Percentiles rank a stretch among this genome's conserved stretches.
Conservation (phyloP, 257 asterid genomes). For the Nicotiana attenuata region DNA sequence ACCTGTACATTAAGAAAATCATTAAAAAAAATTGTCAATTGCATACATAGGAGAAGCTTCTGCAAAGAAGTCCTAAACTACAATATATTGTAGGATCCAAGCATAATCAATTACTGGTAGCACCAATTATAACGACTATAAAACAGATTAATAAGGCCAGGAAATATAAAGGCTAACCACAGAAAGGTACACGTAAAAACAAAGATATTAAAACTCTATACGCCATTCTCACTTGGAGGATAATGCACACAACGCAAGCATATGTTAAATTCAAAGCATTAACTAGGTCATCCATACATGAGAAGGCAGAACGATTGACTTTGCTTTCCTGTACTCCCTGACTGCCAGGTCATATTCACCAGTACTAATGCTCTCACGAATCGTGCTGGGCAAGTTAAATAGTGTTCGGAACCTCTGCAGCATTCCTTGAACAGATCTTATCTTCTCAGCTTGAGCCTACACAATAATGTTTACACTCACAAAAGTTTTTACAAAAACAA, state of each 20-base stretch:
- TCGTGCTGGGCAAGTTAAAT: slow-evolving; percentile 95
- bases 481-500: neutral
- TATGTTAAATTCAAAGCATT: neutral
- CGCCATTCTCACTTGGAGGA: neutral
- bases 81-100: neutral
- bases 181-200: neutral
- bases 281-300: slow-evolving; percentile 49
- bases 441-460: slow-evolving; percentile 96
- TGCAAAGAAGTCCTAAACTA: neutral
- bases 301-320: slow-evolving; percentile 97
- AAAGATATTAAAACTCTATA: neutral
- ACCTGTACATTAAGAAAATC: neutral
- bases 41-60: neutral
- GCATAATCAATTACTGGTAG: neutral
- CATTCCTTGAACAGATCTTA: slow-evolving; percentile 98
- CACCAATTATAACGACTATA: neutral
- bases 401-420: slow-evolving; percentile 97
- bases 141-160: neutral
- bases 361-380: slow-evolving; percentile 85
- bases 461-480: slow-evolving; percentile 11
- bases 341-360: slow-evolving; percentile 99
- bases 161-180: slow-evolving; percentile 4
- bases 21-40: neutral
- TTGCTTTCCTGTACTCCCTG: slow-evolving; percentile 97
- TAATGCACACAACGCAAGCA: slow-evolving; percentile 1